phyloP scores from a whole-genome alignment of 306 rosid genomes.

The Lupinus albus region DNA sequence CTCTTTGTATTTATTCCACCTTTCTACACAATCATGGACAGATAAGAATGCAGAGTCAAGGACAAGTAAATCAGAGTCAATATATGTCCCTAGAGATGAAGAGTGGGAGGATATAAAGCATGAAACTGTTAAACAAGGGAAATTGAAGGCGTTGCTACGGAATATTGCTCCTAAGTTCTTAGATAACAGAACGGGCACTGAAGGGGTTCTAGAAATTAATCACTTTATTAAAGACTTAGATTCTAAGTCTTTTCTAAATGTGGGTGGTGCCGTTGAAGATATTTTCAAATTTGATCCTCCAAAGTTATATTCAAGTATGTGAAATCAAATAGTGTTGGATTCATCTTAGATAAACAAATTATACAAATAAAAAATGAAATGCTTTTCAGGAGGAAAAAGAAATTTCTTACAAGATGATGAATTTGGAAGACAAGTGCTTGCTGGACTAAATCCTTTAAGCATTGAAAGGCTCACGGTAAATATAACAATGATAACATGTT shows the following conservation, averaged over 20 bases:
- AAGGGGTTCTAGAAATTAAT: constrained; percentile 35
- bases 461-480: constrained; percentile 49
- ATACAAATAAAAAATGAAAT: constrained; percentile 9
- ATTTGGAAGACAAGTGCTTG: constrained; percentile 51
- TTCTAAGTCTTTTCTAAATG: constrained; percentile 23
- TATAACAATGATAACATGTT: background rate
- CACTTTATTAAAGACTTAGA: constrained; percentile 28
- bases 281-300: constrained; percentile 51
- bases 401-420: constrained; percentile 47
- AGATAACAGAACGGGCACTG: constrained; percentile 30
- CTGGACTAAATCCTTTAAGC: constrained; percentile 51
- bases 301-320: constrained; percentile 40
- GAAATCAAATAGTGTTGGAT: background rate
- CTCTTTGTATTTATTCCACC: background rate
- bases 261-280: constrained; percentile 29
- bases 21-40: constrained; percentile 35
- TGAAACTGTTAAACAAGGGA: constrained; percentile 45
- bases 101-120: constrained; percentile 46
- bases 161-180: constrained; percentile 40
- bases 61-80: constrained; percentile 9
- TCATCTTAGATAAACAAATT: constrained; percentile 14
- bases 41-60: constrained; percentile 44
- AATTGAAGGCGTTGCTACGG: constrained; percentile 34
- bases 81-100: constrained; percentile 58
- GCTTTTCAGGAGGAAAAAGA: constrained; percentile 40